phyloP scores from a whole-genome alignment of 2,329 filamentous ascomycete genomes.

The Sclerotinia trifoliorum region DNA sequence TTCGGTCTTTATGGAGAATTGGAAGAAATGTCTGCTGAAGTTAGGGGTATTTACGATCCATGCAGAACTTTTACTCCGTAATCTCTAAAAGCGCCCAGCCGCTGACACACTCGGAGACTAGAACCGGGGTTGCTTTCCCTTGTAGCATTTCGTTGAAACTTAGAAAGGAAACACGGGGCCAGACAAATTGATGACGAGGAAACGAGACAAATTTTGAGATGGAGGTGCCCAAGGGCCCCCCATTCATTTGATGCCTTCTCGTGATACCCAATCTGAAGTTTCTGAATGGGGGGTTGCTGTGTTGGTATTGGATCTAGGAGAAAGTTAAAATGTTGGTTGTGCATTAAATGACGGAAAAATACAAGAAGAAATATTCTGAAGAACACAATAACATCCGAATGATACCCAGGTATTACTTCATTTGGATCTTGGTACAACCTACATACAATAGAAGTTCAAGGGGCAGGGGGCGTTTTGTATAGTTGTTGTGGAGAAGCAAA shows the following conservation, averaged over 20 bases:
- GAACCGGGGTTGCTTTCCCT: conserved; percentile 14
- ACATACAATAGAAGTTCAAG: conserved; percentile 1
- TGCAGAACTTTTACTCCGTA: conserved; percentile 11
- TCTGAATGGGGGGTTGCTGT: background rate
- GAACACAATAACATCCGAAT: conserved; percentile 16
- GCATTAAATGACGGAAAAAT: conserved; percentile 1
- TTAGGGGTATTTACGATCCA: conserved; percentile 19
- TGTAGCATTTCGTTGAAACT: conserved; percentile 10
- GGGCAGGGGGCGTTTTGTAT: background rate
- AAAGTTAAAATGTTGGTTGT: conserved; percentile 8
- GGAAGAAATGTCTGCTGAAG: conserved; percentile 13
- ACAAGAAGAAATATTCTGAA: conserved; percentile 3
- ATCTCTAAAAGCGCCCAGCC: conserved; percentile 12
- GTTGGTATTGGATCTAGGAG: conserved; percentile 11
- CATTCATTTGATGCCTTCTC: conserved; percentile 3
- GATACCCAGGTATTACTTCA: conserved; percentile 18
- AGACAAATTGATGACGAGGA: conserved; percentile 3
- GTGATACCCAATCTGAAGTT: conserved; percentile 12
- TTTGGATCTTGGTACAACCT: conserved; percentile 10
- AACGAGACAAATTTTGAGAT: conserved; percentile 2
- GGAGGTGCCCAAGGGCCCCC: background rate
- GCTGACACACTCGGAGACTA: conserved; percentile 18
- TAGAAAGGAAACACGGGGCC: background rate
- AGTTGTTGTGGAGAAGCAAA: conserved; percentile 16
- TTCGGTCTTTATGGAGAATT: conserved; percentile 21